Evolutionary conservation across 805 yeast genomes (phyloP), one percentile per base, ranked within the genome.

Genomic region (Candida arabinofermentans): DNA sequence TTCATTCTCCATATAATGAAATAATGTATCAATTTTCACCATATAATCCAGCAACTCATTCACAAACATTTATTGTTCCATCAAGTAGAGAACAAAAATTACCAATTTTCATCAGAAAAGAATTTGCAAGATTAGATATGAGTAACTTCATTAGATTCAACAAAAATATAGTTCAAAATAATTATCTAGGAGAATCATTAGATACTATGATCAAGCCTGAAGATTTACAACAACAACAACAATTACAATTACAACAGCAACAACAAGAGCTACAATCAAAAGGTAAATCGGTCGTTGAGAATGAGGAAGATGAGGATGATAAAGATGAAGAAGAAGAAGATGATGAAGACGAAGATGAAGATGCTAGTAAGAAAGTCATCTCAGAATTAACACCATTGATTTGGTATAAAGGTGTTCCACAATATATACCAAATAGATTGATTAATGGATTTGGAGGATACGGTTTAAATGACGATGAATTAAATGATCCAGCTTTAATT

Each of bases 341-440:
- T 17, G 35, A 40, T 7, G 43, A 40, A 14, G 23, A n/a, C n/a
- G n/a, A n/a, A n/a, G n/a, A n/a, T n/a, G n/a, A n/a, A n/a, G n/a
- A n/a, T n/a, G 29, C 8, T 23, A 31, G 8, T 29, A 34, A 14
- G 43, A 40, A 24, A 24, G 12, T 34, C 14, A 27, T 13, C 14
- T 16, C 27, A 2, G 51, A 47, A 29, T 27, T 49, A 13, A 31
- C 47, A 12, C 77, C 79, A 27, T 53, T 77, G 13, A 57, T 84
- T 14, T 84, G 89, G 86, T 83, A 77, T 58, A 71, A 82, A 52
- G 77, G 86, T 0, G 83, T 89, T 2, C 85, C 88, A 21, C 65
- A 74, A 9, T 64, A 69, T 24, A 55, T 76, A 16, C 55, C 65
- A 5, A 68, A 66, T 46, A 57, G 82, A 43, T 42, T 72, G 21